Percentiles rank a stretch among this genome's conserved stretches.
These are phyloP conservation scores for Irpex rosettiformis DNA, from an alignment of 1,284 basidiomycete species.

Conservation along the genomic window DNA sequence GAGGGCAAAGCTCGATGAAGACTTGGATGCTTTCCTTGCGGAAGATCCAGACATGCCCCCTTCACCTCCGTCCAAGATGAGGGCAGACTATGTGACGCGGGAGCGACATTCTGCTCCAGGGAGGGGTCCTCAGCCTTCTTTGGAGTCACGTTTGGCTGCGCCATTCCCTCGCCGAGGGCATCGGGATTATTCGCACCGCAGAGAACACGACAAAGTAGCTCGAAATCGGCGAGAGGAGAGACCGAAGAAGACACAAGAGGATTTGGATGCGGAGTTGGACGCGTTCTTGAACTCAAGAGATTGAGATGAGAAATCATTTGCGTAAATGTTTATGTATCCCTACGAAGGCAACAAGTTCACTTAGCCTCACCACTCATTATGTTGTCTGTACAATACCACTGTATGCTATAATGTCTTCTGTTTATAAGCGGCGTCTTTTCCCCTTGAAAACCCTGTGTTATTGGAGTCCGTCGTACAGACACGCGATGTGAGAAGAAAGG, in stretches of 20 bases:
- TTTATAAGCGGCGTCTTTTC: no score
- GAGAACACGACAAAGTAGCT: slow-evolving; percentile 4
- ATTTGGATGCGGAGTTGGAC: slow-evolving; percentile 75
- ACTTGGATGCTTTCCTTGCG: slow-evolving; percentile 62
- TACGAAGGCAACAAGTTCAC: no score
- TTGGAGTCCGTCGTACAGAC: background rate
- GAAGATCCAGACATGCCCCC: slow-evolving; percentile 33
- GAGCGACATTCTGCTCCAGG: slow-evolving; percentile 49
- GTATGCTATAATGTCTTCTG: no score
- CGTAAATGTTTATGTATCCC: no score
- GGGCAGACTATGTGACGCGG: slow-evolving; percentile 55
- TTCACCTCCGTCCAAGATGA: slow-evolving; percentile 60
- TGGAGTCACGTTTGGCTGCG: slow-evolving; percentile 43
- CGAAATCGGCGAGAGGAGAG: slow-evolving; percentile 9
- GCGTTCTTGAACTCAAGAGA: slow-evolving; percentile 57
- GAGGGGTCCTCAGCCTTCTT: slow-evolving; percentile 35
- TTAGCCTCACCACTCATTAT: no score
- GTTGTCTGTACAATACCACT: no score
- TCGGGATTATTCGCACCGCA: slow-evolving; percentile 19
- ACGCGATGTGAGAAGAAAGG: background rate
- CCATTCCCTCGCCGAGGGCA: slow-evolving; percentile 39
- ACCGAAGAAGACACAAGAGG: slow-evolving; percentile 44
- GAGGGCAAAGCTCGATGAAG: slow-evolving; percentile 47
- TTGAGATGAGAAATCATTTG: slow-evolving; percentile 11
- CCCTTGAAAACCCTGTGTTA: no score